phyloP scores from a whole-genome alignment of 129 eudicot genomes.

The Escallonia rubra region DNA sequence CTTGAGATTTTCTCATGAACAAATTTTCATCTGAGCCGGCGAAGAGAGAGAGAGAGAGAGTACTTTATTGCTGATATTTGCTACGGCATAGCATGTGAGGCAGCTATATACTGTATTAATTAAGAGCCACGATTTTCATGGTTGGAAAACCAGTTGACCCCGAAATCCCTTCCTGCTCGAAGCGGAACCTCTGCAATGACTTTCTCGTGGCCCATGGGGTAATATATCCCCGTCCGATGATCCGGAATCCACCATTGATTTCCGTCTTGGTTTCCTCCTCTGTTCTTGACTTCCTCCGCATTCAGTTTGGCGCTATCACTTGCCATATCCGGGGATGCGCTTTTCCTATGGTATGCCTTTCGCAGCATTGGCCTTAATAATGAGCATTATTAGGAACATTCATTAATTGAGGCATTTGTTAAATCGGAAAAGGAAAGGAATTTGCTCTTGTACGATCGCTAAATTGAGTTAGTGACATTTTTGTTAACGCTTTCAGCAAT shows the following conservation, averaged over 20 bases:
- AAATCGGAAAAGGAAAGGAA: too few relatives aligned
- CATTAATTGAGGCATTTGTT: too few relatives aligned
- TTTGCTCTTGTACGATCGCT: too few relatives aligned
- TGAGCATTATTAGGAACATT: too few relatives aligned
- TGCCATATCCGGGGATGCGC: slow-evolving; percentile 21
- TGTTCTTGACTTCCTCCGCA: slow-evolving; percentile 47
- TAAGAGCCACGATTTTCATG: slow-evolving; percentile 9
- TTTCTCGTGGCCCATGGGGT: slow-evolving; percentile 72
- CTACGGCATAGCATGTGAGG: too few relatives aligned
- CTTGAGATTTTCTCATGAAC: too few relatives aligned
- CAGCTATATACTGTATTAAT: too few relatives aligned
- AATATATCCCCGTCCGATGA: slow-evolving; percentile 63
- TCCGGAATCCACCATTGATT: slow-evolving; percentile 46
- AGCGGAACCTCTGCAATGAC: slow-evolving; percentile 50
- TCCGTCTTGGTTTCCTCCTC: slow-evolving; percentile 8
- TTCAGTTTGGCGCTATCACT: slow-evolving; percentile 30
- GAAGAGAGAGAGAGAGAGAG: too few relatives aligned
- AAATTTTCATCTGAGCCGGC: too few relatives aligned
- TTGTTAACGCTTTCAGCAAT: too few relatives aligned
- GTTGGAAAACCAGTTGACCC: slow-evolving; percentile 50
- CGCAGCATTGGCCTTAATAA: slow-evolving; percentile 39
- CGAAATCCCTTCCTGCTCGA: slow-evolving; percentile 46
- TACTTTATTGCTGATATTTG: too few relatives aligned
- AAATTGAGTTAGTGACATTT: too few relatives aligned
- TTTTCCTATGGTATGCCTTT: slow-evolving; percentile 56